Base-by-base conservation (phyloP, 192 early-diverging fungal species). In the Coemansia guatemalensis region DNA sequence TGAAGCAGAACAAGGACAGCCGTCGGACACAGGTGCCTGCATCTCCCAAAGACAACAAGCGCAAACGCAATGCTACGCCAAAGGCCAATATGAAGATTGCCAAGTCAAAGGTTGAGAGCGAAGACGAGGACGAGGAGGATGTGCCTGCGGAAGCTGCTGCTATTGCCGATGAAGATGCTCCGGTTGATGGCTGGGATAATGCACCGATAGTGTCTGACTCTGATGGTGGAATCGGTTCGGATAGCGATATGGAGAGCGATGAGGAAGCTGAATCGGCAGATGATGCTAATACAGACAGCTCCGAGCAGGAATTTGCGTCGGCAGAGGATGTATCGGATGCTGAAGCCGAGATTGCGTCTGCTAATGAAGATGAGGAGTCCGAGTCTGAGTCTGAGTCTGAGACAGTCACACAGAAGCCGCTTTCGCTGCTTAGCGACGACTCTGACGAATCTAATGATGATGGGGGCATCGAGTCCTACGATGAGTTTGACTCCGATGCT, bases 41-140 rank as follows among this genome's bases (percentile, higher is more conserved):
- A n/a, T n/a, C n/a, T n/a, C n/a, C n/a, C n/a, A n/a, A n/a, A n/a
- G n/a, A n/a, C n/a, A 58, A 58, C n/a, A 56, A 56, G 29, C 29
- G 17, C 25, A 51, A 49, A n/a, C 49, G 62, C 47, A 22, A 44
- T 26, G 61, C 52, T 20, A 69, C 48, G 18, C 41, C 61, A 17
- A 18, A 32, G 25, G 23, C 49, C 32, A 53, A 65, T 23, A 25
- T 32, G 7, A 53, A 64, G 53, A 53, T 23, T n/a, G 21, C 11
- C 24, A 41, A 65, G 35, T 41, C 18, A 48, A 65, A 59, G 53
- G 20, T 25, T 5, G 62, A 69, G 60, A 75, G 57, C 47, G 84
- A 78, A 2, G 75, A 82, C n/a, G 84, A 83, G n/a, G 74, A 75
- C 33, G 64, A 66, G 44, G 81, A 71, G 12, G 81, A 82, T 26